phyloP scores from a whole-genome alignment of 768 basidiomycete species.

The Pisolithus marmoratus region DNA sequence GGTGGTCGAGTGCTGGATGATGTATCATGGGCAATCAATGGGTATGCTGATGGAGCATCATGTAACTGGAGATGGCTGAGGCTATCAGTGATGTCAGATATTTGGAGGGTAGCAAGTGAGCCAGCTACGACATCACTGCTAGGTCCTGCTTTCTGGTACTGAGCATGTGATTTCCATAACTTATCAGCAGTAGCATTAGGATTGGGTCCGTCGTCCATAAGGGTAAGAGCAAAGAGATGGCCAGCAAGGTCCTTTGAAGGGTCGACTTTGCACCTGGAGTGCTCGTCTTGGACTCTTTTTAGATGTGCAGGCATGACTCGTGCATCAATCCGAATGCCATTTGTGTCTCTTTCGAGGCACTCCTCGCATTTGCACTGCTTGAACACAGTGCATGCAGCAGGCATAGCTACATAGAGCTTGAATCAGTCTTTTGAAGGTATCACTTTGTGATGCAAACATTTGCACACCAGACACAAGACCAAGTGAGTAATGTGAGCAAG shows the following conservation, averaged over 20 bases:
- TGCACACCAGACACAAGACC: too few species aligned
- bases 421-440: too few species aligned
- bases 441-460: too few species aligned
- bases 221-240: not conserved
- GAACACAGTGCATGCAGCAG: not conserved
- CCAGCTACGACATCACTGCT: not conserved
- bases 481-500: too few species aligned
- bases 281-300: not conserved
- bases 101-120: not conserved
- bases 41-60: too few species aligned
- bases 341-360: not conserved
- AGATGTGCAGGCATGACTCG: conserved; percentile 1
- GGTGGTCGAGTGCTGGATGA: too few species aligned
- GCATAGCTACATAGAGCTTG: not conserved
- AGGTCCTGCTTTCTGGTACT: not conserved
- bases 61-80: not conserved
- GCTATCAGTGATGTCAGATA: not conserved
- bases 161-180: not conserved
- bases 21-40: too few species aligned
- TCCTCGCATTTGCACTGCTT: conserved; percentile 6
- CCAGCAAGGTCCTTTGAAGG: not conserved
- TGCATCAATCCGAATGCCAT: conserved; percentile 1
- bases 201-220: not conserved
- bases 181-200: not conserved
- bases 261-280: not conserved